Evolutionary conservation across 2,329 filamentous ascomycete genomes (phyloP).

Genomic region (Exserohilum turcica): DNA sequence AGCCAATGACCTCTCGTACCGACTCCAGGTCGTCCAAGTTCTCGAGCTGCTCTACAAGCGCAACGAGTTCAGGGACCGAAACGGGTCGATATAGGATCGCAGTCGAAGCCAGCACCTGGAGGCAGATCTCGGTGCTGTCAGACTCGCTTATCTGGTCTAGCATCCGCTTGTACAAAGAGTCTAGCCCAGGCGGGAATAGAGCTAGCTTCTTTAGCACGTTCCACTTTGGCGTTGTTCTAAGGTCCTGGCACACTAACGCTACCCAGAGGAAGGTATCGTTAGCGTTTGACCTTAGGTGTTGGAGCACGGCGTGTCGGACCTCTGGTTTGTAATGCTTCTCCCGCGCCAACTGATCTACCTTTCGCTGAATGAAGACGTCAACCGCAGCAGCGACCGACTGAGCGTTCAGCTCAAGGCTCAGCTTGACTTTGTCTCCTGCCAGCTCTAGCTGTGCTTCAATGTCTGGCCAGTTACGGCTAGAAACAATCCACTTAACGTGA

Average conservation of each 20-base stretch:
- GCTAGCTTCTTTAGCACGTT: constrained; percentile 21
- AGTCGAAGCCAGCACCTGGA: constrained; percentile 44
- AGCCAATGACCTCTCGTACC: constrained; percentile 32
- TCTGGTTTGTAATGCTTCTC: constrained; percentile 44
- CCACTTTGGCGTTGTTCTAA: constrained; percentile 26
- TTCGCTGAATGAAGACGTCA: constrained; percentile 45
- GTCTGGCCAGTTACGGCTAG: constrained; percentile 17
- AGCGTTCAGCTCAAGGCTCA: constrained; percentile 47
- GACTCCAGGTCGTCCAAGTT: constrained; percentile 5
- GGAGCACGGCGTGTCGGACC: constrained; percentile 30
- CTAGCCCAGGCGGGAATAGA: constrained; percentile 46
- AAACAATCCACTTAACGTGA: constrained; percentile 22
- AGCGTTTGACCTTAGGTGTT: constrained; percentile 35
- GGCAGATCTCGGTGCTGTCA: constrained; percentile 40
- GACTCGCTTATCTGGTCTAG: constrained; percentile 39
- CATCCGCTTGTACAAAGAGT: constrained; percentile 50
- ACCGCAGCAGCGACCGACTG: constrained; percentile 45
- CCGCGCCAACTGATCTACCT: constrained; percentile 28
- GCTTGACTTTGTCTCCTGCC: constrained; percentile 22
- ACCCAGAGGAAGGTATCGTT: constrained; percentile 25
- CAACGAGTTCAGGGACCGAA: constrained; percentile 41
- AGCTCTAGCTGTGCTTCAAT: constrained; percentile 45
- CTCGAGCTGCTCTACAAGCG: constrained; percentile 22
- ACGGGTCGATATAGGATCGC: constrained; percentile 47
- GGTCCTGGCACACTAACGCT: constrained; percentile 42